Conservation (phyloP, 148 eudicot species). For the Amaranthus cruentus region DNA sequence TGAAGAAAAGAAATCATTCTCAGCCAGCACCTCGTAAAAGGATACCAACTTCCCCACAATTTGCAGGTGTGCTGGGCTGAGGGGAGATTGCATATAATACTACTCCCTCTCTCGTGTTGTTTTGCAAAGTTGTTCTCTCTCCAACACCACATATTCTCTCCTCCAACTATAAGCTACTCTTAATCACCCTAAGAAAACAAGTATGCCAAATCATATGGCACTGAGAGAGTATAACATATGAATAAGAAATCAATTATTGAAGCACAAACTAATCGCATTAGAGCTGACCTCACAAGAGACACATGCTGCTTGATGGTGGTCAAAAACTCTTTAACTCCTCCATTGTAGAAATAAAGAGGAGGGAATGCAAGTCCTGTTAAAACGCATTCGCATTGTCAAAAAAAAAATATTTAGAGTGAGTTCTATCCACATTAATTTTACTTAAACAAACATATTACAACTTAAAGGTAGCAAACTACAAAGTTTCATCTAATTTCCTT, state of each 20-base stretch:
- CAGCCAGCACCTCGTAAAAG: background rate
- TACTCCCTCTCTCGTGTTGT: no score
- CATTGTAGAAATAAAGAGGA: slow-evolving; percentile 91
- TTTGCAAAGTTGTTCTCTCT: background rate
- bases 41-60: background rate
- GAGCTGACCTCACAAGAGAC: slow-evolving; percentile 62
- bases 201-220: background rate
- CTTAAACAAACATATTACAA: no score
- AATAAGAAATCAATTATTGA: background rate
- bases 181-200: background rate
- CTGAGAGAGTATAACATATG: background rate
- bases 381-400: background rate
- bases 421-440: no score
- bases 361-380: slow-evolving; percentile 88
- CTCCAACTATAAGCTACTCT: background rate
- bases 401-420: no score
- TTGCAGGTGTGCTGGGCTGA: background rate
- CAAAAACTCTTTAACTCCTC: slow-evolving; percentile 88
- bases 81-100: no score
- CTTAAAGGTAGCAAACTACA: no score
- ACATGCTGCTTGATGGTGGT: slow-evolving; percentile 83
- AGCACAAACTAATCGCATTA: background rate
- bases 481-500: background rate
- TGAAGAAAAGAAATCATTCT: background rate
- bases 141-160: background rate